Base-by-base conservation (phyloP, 2,329 filamentous ascomycete genomes). In the Phyllosticta citribraziliensis region DNA sequence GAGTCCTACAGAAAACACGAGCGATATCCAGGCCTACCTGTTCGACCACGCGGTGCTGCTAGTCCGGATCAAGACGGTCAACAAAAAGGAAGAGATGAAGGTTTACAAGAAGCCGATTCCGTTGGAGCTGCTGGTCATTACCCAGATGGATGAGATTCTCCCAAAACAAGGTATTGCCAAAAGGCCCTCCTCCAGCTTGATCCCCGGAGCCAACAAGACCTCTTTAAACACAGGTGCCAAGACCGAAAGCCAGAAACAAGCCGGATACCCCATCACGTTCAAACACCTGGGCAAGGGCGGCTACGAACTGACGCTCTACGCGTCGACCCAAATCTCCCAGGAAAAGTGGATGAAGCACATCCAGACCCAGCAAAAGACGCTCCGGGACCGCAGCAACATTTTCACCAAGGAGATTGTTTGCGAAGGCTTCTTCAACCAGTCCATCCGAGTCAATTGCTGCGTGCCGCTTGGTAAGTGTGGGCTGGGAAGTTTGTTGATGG, bases 281-380 rank as follows among this genome's bases (percentile, higher is more conserved):
- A 87, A 89, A 67, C 91, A 97, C 79, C 82, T 99, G 63, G 94
- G 94, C 56, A 97, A 96, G 75, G 92, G 91, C 59, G 94, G 93
- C 33, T 99, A 97, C 71, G 93, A 97, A 72, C 79, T 91, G 68
- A 94, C 92, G 3, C 81, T 99, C 4, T 97, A 88, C 74, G 93
- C 91, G 55, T 86, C 88, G 10, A 95, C 90, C 63, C 87, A 90
- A 67, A 88, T 90, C 9, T 89, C 91, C 25, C 84, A 94, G 62
- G 90, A 93, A 73, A 99, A 97, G 75, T 99, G 94, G 88, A 91
- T 99, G 72, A 92, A 99, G 76, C 87, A 90, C 70, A 97, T 99
- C 68, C 91, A 96, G 69, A 83, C 86, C 56, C 91, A 96, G 66
- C 95, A 99, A 74, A 86, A 89, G 68, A 89, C 88, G 64, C 81